Evolutionary conservation across 257 asterid genomes (phyloP), one percentile per base, ranked within the genome.

Genomic region (Thymus quinquecostatus): DNA sequence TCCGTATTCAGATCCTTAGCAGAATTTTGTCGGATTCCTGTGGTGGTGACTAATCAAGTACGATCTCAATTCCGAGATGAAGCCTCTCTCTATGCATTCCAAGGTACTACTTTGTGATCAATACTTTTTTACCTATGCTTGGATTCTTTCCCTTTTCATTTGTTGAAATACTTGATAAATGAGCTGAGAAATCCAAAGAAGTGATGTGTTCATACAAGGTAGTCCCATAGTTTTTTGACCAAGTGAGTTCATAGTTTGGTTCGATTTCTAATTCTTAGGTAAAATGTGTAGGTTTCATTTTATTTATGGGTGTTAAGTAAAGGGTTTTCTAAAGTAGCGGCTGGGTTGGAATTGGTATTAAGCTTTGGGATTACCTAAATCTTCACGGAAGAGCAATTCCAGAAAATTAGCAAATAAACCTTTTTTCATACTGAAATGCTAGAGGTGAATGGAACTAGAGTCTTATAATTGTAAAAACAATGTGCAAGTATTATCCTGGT

Each of bases 11-110:
- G 97, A 79, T 88, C 96, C 72, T 86, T 91, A 70, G 96, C 97
- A 65, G 97, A 88, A 73, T 87, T 84, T 72, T 91, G 83, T 63
- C 92, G 95, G 75, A 87, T 88, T 72, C 97, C 97, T 67, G 83
- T 91, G 5, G 90, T 88, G 72, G 95, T 91, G 77, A 91, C 97
- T 71, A 91, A 91, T 79, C 97, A 91, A 86, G 95, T 91, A 77
- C 80, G 96, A 75, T 89, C 96, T 34, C 95, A 84, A 74, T 81
- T 79, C 73, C 82, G 73, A 75, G 89, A 82, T 59, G 96, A 79
- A 53, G 77, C 77, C 71, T 82, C 85, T 62, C 87, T 21, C 21
- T 21, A 21, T 21, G 21, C 21, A 21, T 21, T 21, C 21, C 21
- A 21, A 21, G 21, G 21, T 73, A 21, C 64, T 89, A 82, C 79